phyloP scores from a whole-genome alignment of 2,329 filamentous ascomycete species.

The Capronia coronata region DNA sequence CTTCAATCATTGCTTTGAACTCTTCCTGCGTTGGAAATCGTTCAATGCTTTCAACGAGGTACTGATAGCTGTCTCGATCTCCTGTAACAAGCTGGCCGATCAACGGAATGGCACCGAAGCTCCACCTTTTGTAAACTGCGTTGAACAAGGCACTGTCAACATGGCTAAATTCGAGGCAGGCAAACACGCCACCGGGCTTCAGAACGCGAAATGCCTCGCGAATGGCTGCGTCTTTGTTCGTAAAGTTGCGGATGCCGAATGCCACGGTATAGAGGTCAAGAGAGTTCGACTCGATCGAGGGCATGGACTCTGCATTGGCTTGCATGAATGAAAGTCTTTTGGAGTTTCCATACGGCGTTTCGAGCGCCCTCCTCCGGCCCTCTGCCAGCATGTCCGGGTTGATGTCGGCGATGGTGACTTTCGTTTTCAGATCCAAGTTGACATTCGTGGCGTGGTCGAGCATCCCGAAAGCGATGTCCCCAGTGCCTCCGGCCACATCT shows the following conservation, averaged over 20 bases:
- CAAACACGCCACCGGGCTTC: slow-evolving; percentile 91
- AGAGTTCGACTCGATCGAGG: slow-evolving; percentile 58
- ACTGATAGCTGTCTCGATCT: slow-evolving; percentile 94
- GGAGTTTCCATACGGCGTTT: slow-evolving; percentile 53
- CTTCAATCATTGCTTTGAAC: slow-evolving; percentile 74
- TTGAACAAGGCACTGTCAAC: slow-evolving; percentile 73
- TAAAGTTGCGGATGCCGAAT: slow-evolving; percentile 97
- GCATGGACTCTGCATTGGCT: slow-evolving; percentile 77
- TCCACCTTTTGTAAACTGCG: slow-evolving; percentile 88
- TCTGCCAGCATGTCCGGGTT: slow-evolving; percentile 92
- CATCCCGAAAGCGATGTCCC: slow-evolving; percentile 95
- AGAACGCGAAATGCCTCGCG: slow-evolving; percentile 79
- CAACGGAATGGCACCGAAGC: slow-evolving; percentile 84
- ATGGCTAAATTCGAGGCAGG: slow-evolving; percentile 91
- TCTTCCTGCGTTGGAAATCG: slow-evolving; percentile 78
- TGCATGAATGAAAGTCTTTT: slow-evolving; percentile 66
- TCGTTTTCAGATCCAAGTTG: slow-evolving; percentile 71
- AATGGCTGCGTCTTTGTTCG: slow-evolving; percentile 76
- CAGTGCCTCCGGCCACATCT: slow-evolving; percentile 93
- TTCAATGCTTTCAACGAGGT: slow-evolving; percentile 96
- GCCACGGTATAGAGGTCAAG: slow-evolving; percentile 95
- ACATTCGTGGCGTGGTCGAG: slow-evolving; percentile 77
- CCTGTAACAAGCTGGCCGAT: slow-evolving; percentile 93
- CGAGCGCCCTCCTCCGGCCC: slow-evolving; percentile 68
- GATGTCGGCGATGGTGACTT: slow-evolving; percentile 90